These are phyloP conservation scores for Fusarium stilboides DNA, from an alignment of 2,329 filamentous ascomycete species.

Conservation along the genomic window DNA sequence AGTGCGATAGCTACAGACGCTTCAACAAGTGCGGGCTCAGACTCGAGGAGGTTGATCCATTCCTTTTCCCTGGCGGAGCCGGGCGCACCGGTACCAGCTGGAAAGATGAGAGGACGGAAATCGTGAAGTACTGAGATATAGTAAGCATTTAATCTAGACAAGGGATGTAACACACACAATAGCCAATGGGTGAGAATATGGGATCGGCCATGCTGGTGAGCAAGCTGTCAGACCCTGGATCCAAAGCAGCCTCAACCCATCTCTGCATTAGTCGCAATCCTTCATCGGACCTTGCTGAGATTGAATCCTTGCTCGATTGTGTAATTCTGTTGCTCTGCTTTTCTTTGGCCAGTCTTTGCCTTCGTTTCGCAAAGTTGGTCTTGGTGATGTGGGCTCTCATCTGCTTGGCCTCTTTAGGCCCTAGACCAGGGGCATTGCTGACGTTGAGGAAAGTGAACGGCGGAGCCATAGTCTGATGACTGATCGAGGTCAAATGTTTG, in stretches of 20 bases:
- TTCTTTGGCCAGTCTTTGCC: slow-evolving; percentile 6
- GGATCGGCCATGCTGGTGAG: not conserved
- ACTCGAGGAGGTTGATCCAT: slow-evolving; percentile 37
- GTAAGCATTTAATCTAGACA: not conserved
- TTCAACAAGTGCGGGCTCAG: slow-evolving; percentile 48
- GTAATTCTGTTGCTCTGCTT: not conserved
- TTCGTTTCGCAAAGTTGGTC: slow-evolving; percentile 24
- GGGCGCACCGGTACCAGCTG: not conserved
- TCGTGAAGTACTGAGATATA: slow-evolving; percentile 1
- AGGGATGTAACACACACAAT: not conserved
- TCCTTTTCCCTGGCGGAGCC: slow-evolving; percentile 15
- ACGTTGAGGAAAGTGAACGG: slow-evolving; percentile 22
- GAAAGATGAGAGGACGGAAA: slow-evolving; percentile 18
- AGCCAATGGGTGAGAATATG: not conserved
- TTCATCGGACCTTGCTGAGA: not conserved
- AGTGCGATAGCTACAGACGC: slow-evolving; percentile 43
- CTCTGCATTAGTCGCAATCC: not conserved
- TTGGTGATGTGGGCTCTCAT: slow-evolving; percentile 28
- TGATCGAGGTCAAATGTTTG: no score
- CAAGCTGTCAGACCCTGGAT: not conserved
- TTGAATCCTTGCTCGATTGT: not conserved
- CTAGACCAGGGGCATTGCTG: slow-evolving; percentile 15
- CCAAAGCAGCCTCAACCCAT: not conserved
- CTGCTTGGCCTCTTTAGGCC: slow-evolving; percentile 14
- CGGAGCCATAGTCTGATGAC: not conserved